Evolutionary conservation across 2,329 filamentous ascomycete genomes (phyloP).

Genomic region (Aspergillus hortae): DNA sequence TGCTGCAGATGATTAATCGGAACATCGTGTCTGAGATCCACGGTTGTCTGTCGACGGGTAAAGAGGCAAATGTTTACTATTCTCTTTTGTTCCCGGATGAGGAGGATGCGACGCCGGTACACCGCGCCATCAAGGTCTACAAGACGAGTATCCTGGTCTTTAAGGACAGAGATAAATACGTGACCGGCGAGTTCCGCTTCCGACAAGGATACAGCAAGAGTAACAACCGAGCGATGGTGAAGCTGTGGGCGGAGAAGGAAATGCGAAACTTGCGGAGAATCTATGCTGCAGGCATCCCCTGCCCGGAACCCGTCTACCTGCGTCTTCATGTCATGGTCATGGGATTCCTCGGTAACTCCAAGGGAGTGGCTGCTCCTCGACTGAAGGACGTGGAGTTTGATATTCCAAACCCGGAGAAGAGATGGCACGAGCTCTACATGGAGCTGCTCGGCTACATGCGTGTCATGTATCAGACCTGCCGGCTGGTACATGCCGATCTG

Average conservation of each 20-base stretch:
- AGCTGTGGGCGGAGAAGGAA: conserved; percentile 98
- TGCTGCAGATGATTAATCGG: conserved; percentile 93
- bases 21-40: conserved; percentile 87
- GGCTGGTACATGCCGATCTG: conserved; percentile 89
- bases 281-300: conserved; percentile 78
- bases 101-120: conserved; percentile 51
- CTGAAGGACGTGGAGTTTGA: conserved; percentile 79
- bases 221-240: conserved; percentile 95
- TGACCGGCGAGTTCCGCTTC: conserved; percentile 91
- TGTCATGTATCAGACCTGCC: conserved; percentile 86
- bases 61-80: conserved; percentile 97
- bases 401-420: conserved; percentile 63
- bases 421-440: conserved; percentile 76
- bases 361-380: conserved; percentile 82
- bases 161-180: conserved; percentile 96
- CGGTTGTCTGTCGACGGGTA: conserved; percentile 92
- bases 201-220: conserved; percentile 87
- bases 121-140: conserved; percentile 96
- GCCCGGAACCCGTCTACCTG: conserved; percentile 82
- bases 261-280: conserved; percentile 89
- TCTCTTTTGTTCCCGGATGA: conserved; percentile 62
- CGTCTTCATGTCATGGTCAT: conserved; percentile 95
- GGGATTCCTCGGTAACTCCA: conserved; percentile 83
- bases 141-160: conserved; percentile 97
- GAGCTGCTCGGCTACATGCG: conserved; percentile 87